Percentiles rank a stretch among this genome's conserved stretches.
Conservation (phyloP, 345 rosid genomes). For the Linum usitatissimum region DNA sequence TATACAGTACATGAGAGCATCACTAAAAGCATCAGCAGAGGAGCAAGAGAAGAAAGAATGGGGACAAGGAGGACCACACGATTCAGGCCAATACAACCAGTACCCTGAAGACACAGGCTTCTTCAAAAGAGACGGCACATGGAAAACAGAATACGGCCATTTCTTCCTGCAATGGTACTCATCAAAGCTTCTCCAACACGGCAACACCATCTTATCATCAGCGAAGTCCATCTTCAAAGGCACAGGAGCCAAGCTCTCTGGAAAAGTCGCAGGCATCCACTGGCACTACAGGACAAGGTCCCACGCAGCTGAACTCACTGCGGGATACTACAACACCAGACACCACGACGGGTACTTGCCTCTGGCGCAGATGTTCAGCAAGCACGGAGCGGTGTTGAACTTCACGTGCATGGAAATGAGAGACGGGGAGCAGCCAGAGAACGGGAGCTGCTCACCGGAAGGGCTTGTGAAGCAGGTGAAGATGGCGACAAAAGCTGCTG, state of each 20-base stretch:
- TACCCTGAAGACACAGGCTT: constrained; percentile 33
- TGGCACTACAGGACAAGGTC: constrained; percentile 39
- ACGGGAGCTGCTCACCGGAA: constrained; percentile 1
- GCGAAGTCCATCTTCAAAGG: constrained; percentile 32
- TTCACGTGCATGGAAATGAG: constrained; percentile 37
- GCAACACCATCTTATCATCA: constrained; percentile 37
- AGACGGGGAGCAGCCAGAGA: constrained; percentile 19
- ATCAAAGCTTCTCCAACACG: constrained; percentile 36
- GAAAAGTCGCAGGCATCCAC: constrained; percentile 36
- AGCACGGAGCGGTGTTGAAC: constrained; percentile 29
- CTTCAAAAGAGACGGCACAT: constrained; percentile 35
- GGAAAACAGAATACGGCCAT: constrained; percentile 32
- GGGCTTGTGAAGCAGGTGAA: not conserved
- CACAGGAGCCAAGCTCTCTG: constrained; percentile 25
- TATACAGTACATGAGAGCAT: constrained; percentile 40
- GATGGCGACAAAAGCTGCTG: not conserved
- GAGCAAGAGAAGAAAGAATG: constrained; percentile 31
- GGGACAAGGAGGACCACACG: constrained; percentile 36
- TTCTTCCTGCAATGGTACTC: constrained; percentile 50
- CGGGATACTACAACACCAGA: constrained; percentile 43
- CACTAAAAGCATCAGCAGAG: constrained; percentile 33
- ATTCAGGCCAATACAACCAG: constrained; percentile 26
- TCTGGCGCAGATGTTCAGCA: constrained; percentile 33
- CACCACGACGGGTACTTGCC: constrained; percentile 38
- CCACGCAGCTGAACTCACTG: constrained; percentile 38